A percentile compares a stretch with the other conserved stretches of the same genome.
phyloP scores from a whole-genome alignment of 129 eudicot species.

The Cynara cardunculus region DNA sequence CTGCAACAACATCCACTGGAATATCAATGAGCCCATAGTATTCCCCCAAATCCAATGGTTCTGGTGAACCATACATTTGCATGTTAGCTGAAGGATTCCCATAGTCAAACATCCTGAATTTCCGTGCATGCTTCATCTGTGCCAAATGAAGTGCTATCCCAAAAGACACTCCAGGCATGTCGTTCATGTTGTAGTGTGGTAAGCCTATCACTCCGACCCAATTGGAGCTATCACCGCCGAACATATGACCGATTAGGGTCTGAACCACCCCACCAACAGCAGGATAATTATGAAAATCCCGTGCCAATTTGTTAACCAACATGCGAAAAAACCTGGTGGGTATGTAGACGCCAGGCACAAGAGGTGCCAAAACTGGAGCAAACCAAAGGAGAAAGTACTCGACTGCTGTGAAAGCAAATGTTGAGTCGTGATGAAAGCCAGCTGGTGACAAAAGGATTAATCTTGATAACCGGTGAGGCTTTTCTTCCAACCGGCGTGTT shows the following conservation, averaged over 20 bases:
- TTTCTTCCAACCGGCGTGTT: conserved; percentile 64
- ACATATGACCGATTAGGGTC: conserved; percentile 74
- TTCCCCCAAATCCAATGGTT: conserved; percentile 85
- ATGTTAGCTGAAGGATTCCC: conserved; percentile 64
- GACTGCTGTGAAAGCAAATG: conserved; percentile 45
- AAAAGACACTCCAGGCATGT: conserved; percentile 93
- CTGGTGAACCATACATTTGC: conserved; percentile 68
- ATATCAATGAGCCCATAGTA: conserved; percentile 69
- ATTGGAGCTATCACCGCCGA: conserved; percentile 93
- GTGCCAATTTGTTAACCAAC: conserved; percentile 87
- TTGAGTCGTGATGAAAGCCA: conserved; percentile 86
- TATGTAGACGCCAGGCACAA: conserved; percentile 77
- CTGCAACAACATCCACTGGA: conserved; percentile 91
- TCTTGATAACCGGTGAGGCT: conserved; percentile 81
- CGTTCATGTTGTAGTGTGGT: conserved; percentile 93
- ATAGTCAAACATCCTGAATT: conserved; percentile 75
- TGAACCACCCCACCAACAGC: conserved; percentile 97
- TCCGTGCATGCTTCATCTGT: conserved; percentile 61
- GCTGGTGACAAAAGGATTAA: conserved; percentile 88
- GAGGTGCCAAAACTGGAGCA: conserved; percentile 59
- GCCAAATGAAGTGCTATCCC: conserved; percentile 81
- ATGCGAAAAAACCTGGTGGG: conserved; percentile 94
- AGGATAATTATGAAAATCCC: conserved; percentile 91
- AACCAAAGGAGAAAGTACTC: conserved; percentile 48
- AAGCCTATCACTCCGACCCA: conserved; percentile 93